Evolutionary conservation across 1,139 yeast species (phyloP).

Genomic region (Saccharomyces pastorianus): DNA sequence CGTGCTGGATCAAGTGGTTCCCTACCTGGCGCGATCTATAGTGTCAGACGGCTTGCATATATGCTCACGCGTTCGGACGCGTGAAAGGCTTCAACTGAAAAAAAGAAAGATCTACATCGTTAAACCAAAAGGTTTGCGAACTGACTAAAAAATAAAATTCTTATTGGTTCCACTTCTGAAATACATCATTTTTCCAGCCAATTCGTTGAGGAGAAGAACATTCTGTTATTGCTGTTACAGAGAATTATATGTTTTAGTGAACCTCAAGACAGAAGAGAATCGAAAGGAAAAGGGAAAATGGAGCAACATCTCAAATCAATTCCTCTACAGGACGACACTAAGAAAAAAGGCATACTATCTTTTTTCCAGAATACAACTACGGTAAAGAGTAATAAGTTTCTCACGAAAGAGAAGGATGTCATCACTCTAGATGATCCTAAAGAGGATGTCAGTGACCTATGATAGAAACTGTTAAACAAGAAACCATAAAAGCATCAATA

Average conservation of each 20-base stretch:
- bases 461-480: neutral
- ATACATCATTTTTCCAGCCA: neutral
- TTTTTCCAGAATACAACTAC: slow-evolving; percentile 4
- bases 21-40: neutral
- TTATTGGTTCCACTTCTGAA: neutral
- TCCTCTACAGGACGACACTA: neutral
- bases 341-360: slow-evolving; percentile 4
- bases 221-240: neutral
- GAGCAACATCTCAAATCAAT: neutral
- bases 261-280: neutral
- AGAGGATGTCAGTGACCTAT: slow-evolving; percentile 13
- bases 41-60: neutral
- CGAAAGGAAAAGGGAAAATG: neutral
- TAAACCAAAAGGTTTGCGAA: neutral
- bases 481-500: neutral
- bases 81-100: neutral
- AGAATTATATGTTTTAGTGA: neutral
- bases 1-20: neutral
- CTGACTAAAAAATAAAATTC: neutral
- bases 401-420: neutral
- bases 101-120: neutral
- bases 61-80: neutral
- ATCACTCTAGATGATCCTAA: slow-evolving; percentile 3
- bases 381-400: neutral
- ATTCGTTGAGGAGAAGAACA: neutral